Conservation (phyloP, 495 filamentous ascomycete species). For the Podospora comata region DNA sequence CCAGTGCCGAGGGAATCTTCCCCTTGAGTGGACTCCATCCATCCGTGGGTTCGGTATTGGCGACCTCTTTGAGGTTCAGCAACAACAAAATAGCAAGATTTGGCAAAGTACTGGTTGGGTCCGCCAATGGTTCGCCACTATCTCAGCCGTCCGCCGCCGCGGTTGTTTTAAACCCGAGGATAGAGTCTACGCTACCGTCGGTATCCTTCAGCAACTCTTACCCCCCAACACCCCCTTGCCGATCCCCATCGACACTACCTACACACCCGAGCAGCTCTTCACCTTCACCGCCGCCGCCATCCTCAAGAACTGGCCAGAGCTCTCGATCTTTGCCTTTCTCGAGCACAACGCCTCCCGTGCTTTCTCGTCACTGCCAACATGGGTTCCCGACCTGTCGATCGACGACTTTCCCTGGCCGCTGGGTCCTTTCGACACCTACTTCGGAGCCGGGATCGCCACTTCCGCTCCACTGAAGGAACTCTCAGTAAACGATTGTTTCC, state of each 20-base stretch:
- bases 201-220: constrained; percentile 18
- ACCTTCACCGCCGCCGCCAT: constrained; percentile 12
- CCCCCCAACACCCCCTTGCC: not conserved
- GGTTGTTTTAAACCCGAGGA: constrained; percentile 16
- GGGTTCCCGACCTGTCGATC: constrained; percentile 17
- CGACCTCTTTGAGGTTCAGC: constrained; percentile 12
- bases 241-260: constrained; percentile 11
- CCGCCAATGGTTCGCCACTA: constrained; percentile 13
- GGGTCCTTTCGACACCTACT: constrained; percentile 14
- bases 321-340: constrained; percentile 14
- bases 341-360: constrained; percentile 14
- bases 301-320: constrained; percentile 11
- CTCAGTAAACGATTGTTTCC: not conserved
- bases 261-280: constrained; percentile 15
- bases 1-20: not conserved
- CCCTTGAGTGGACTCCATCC: not conserved
- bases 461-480: not conserved
- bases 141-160: constrained; percentile 11
- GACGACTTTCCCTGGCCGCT: constrained; percentile 14
- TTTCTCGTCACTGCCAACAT: constrained; percentile 12
- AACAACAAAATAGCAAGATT: not conserved
- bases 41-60: constrained; percentile 10
- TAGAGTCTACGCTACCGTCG: constrained; percentile 19
- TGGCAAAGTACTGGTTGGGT: constrained; percentile 7
- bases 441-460: constrained; percentile 7